Evolutionary conservation across 2,329 filamentous ascomycete species (phyloP).

Genomic region (Pseudogymnoascus sp.): DNA sequence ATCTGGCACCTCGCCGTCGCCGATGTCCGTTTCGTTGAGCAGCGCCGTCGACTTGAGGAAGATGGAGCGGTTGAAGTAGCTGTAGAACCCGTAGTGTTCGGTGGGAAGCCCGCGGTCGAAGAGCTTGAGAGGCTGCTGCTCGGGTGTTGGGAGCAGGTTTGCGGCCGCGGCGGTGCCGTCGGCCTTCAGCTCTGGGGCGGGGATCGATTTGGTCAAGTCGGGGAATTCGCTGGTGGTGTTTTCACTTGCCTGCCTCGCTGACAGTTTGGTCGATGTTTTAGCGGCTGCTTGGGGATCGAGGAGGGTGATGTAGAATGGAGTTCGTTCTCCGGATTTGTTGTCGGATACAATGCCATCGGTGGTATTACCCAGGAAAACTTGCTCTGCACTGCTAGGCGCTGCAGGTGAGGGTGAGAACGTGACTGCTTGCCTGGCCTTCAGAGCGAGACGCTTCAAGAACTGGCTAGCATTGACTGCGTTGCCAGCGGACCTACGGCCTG

Average conservation of each 20-base stretch:
- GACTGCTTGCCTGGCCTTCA: slow-evolving; percentile 27
- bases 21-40: slow-evolving; percentile 36
- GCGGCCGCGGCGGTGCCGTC: slow-evolving; percentile 69
- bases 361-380: slow-evolving; percentile 75
- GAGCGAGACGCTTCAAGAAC: slow-evolving; percentile 23
- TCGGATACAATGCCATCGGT: slow-evolving; percentile 63
- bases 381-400: slow-evolving; percentile 49
- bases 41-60: slow-evolving; percentile 58
- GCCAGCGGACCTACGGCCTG: slow-evolving; percentile 18
- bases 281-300: slow-evolving; percentile 31
- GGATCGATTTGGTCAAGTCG: slow-evolving; percentile 49
- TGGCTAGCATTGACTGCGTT: slow-evolving; percentile 28
- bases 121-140: slow-evolving; percentile 71
- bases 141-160: slow-evolving; percentile 60
- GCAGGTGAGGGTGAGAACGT: slow-evolving; percentile 37
- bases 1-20: slow-evolving; percentile 34
- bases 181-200: slow-evolving; percentile 50
- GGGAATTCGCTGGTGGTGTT: slow-evolving; percentile 14
- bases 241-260: background rate
- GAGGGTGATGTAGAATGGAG: slow-evolving; percentile 81
- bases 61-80: slow-evolving; percentile 80
- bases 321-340: slow-evolving; percentile 73
- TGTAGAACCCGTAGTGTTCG: slow-evolving; percentile 93
- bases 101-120: slow-evolving; percentile 73
- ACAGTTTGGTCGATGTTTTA: background rate